Base-by-base conservation (phyloP, 1,139 yeast genomes). In the Pichia sp. region DNA sequence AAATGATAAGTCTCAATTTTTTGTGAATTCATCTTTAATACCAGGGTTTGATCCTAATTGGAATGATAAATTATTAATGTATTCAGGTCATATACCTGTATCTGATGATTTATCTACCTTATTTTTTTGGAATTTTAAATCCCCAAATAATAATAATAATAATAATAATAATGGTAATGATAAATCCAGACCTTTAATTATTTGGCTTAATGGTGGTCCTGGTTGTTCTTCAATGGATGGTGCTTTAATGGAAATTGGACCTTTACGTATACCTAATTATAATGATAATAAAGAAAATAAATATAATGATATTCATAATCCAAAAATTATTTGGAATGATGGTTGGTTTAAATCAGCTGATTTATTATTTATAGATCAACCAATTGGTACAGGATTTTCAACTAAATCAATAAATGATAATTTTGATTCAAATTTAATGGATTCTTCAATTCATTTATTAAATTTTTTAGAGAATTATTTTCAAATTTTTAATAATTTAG, bases 141-240 rank as follows among this genome's bases (percentile, higher is more conserved):
- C 43, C 7, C 10, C 29, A n/a, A 7, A n/a, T 8, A 11, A 34
- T 39, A 6, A 18, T n/a, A 18, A 18, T 18, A 18, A 18, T 18
- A 18, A 18, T 18, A 18, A n/a, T n/a, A n/a, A n/a, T n/a, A n/a
- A n/a, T n/a, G n/a, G n/a, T n/a, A n/a, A 18, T 18, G 18, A 18
- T 18, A 18, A 18, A 18, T 18, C 18, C 18, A 25, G 29, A 29
- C 61, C 60, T 34, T 71, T 86, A 26, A 72, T 83, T 7, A 74
- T 89, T 51, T 92, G 98, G 98, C 74, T 92, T 33, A 92, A 94
- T 65, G 99, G 99, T 40, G 96, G 96, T 0, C 96, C 96, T 0
- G 99, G 99, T 0, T 92, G 99, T 65, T 88, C 97, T 3, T 88
- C 96, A 0, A 81, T 92, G 94, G 98, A 92, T 66, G 99, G 99